Base-by-base conservation (phyloP, 352 stramenopile genomes). In the Thalassiosira exigua region DNA sequence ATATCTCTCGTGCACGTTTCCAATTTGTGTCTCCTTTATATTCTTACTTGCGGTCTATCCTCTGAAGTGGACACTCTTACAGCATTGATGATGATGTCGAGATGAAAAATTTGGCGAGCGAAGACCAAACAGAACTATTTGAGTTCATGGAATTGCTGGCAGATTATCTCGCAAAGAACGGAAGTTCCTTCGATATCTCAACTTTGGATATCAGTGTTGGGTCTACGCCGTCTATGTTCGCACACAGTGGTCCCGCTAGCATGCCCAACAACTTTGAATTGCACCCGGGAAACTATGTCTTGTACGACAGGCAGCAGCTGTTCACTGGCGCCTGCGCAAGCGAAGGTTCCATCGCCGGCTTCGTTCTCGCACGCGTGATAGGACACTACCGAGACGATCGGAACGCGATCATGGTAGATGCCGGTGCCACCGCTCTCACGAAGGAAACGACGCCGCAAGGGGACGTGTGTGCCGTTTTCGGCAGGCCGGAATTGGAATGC, bases 351-450 rank as follows among this genome's bases (percentile, higher is more conserved):
- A 58, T 83, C 22, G 75, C 67, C 1, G 60, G 59, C 17, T 60
- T 75, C 33, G 75, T 83, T 17, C 29, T 83, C 0, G 17, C 68
- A n/a, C 51, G 68, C 12, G 59, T 83, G 1, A 79, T 83, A n/a
- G 75, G 75, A 21, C 68, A 83, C 33, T 83, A 83, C 26, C 22
- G 67, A 5, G 75, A 83, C 57, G 60, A 51, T 26, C 42, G 69
- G n/a, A 75, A 83, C 59, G 58, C 75, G 32, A 70, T 83, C 42
- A 74, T 83, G 59, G 36, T 83, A 27, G 75, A 83, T 66, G 75
- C 75, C 4, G 75, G 75, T 24, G 75, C 75, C 19, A 83, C 75
- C 51, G 75, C 75, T 14, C 64, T 83, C 44, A 83, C 68, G 24
- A 83, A 79, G 54, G 75, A 83, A 41, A 68, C 9, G 29, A 39